Base-by-base conservation (phyloP, 2,329 filamentous ascomycete species). In the Colletotrichum zoysiae region DNA sequence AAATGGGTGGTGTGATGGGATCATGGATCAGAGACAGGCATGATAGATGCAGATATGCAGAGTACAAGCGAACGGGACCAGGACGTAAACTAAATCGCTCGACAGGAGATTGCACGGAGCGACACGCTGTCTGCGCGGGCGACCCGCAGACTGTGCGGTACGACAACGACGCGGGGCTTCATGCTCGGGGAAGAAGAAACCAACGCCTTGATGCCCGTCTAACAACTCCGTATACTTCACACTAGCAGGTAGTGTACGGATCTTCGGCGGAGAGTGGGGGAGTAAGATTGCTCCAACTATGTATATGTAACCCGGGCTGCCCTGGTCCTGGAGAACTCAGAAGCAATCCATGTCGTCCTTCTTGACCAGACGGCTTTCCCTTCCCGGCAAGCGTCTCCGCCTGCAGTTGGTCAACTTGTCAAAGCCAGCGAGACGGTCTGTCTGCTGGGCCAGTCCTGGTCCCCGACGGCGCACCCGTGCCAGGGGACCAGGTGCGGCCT, bases 341-440 rank as follows among this genome's bases (percentile, higher is more conserved):
- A 30, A 51, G 18, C n/a, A 16, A 16, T 50, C 23, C 23, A 33
- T 11, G 20, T 46, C 48, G 57, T 40, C 48, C 53, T 48, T 64
- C 53, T 23, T 46, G 38, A 58, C 38, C 44, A 59, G 65, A 71
- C 60, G 59, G 70, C 70, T 55, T 71, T 63, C 70, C 70, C 69
- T 65, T 71, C 58, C 33, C 23, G 65, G 70, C 42, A 69, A 65
- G 48, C 16, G 55, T 23, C 59, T 71, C 70, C 59, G 70, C 26
- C 30, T 56, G 44, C 64, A 20, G 65, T 71, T 71, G 70, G 65
- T 60, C 59, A 44, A 14, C 18, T 38, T 9, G 33, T 23, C 33
- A n/a, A 18, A 53, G 55, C 51, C 20, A 16, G 5, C 3, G 16
- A 20, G 48, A 61, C 11, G 30, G 56, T 7, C n/a, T 30, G 30